phyloP scores from a whole-genome alignment of 208 protist species.

The Leishmania gerbilli region DNA sequence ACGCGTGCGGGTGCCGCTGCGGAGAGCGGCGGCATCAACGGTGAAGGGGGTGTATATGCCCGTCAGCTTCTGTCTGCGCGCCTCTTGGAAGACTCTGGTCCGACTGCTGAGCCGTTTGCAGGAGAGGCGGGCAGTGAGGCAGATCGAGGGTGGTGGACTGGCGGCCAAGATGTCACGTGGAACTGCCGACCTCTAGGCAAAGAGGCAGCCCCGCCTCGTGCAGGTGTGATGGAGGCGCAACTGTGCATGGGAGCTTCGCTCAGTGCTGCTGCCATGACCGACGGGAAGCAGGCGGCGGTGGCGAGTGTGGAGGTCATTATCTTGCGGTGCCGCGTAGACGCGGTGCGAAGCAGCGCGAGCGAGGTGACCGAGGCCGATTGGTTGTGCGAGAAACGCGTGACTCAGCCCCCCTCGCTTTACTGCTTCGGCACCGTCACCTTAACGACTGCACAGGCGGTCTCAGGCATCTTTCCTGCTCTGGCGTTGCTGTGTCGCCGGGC shows the following conservation, averaged over 20 bases:
- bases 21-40: too few species aligned
- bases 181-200: slow-evolving; percentile 19
- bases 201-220: slow-evolving; percentile 13
- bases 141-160: slow-evolving; percentile 12
- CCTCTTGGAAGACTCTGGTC: not conserved
- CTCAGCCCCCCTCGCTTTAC: not conserved
- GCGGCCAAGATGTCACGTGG: slow-evolving; percentile 17
- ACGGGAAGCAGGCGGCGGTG: not conserved
- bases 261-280: not conserved
- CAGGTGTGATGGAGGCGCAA: slow-evolving; percentile 22
- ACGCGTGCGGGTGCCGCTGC: not conserved
- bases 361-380: not conserved
- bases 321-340: slow-evolving; percentile 24
- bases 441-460: not conserved
- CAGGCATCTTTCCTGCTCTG: slow-evolving; percentile 23
- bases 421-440: not conserved
- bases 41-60: not conserved
- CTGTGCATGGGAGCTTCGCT: not conserved
- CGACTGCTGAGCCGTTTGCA: not conserved
- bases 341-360: slow-evolving; percentile 1
- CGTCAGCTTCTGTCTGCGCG: not conserved
- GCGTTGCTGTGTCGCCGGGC: slow-evolving; percentile 20
- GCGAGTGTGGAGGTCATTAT: not conserved
- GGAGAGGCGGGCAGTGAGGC: not conserved
- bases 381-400: not conserved